Percentiles rank a stretch among this genome's conserved stretches.
Evolutionary conservation across 352 stramenopile species (phyloP).

Genomic region (Phytophthora pisi): DNA sequence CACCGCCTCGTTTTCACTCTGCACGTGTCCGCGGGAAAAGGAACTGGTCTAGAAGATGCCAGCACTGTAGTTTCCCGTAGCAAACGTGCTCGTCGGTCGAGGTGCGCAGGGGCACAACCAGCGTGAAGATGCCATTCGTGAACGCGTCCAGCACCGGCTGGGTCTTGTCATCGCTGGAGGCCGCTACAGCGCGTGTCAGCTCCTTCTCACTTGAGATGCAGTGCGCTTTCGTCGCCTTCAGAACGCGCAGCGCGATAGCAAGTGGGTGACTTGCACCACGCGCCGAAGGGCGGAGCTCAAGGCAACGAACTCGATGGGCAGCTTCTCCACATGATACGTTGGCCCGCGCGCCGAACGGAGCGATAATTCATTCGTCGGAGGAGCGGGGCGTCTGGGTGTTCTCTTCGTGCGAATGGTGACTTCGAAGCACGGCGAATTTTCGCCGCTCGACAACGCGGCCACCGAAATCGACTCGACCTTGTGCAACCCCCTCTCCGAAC

Average conservation of each 20-base stretch:
- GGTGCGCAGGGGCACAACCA: constrained; percentile 3
- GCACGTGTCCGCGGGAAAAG: not conserved
- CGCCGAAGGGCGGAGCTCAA: constrained; percentile 1
- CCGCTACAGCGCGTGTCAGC: not conserved
- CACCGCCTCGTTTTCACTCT: too few relatives aligned
- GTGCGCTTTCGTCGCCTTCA: constrained; percentile 13
- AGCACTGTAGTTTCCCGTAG: constrained; percentile 22
- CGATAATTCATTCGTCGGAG: not conserved
- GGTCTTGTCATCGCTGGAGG: not conserved
- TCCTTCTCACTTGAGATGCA: not conserved
- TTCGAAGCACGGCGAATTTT: constrained; percentile 1
- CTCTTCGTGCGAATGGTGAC: constrained; percentile 5
- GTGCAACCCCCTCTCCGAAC: not conserved
- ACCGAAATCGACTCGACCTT: constrained; percentile 12
- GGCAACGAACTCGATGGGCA: constrained; percentile 6
- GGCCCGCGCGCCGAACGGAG: not conserved
- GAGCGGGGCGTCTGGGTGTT: not conserved
- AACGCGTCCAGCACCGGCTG: constrained; percentile 14
- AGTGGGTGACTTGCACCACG: constrained; percentile 15
- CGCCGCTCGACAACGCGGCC: not conserved
- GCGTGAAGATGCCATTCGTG: constrained; percentile 3
- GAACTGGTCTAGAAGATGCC: constrained; percentile 12
- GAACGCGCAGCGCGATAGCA: constrained; percentile 9
- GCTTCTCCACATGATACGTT: constrained; percentile 10
- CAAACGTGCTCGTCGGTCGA: constrained; percentile 10